Conservation (phyloP, 257 asterid species). For the Penstemon eatonii region DNA sequence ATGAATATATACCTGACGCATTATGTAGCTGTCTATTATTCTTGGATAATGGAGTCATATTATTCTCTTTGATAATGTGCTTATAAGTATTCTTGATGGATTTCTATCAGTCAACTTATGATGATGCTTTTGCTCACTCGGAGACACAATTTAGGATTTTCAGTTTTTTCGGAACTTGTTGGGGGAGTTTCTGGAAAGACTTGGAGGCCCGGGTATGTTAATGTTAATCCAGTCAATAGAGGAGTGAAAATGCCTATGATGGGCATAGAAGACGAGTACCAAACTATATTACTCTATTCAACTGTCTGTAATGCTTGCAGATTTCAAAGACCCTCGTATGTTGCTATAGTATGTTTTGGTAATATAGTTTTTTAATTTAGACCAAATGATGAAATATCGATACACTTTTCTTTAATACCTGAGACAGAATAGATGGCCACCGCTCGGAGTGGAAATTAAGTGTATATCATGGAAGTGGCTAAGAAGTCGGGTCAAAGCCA, state of each 20-base stretch:
- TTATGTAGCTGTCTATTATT: no score
- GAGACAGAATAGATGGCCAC: no score
- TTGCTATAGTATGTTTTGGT: conserved; percentile 33
- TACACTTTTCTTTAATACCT: no score
- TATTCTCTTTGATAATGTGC: no score
- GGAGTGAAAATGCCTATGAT: conserved; percentile 70
- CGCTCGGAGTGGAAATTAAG: no score
- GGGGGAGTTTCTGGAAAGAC: conserved; percentile 70
- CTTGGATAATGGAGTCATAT: no score
- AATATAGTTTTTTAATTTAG: no score
- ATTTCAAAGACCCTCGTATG: conserved; percentile 46
- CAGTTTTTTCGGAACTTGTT: conserved; percentile 39
- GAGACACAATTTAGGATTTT: conserved; percentile 65
- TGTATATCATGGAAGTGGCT: no score
- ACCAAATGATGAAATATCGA: no score
- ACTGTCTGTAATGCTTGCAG: conserved; percentile 53
- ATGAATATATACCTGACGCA: no score
- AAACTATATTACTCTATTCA: conserved; percentile 55
- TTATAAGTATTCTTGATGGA: no score
- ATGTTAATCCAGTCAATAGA: conserved; percentile 53
- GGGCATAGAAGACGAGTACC: conserved; percentile 75
- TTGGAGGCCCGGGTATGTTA: conserved; percentile 50
- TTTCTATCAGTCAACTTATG: conserved; percentile 45
- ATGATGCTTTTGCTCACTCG: conserved; percentile 61
- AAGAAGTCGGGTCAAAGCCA: no score